phyloP scores from a whole-genome alignment of 2,329 filamentous ascomycete species.

The Sordariomycetes sp. region DNA sequence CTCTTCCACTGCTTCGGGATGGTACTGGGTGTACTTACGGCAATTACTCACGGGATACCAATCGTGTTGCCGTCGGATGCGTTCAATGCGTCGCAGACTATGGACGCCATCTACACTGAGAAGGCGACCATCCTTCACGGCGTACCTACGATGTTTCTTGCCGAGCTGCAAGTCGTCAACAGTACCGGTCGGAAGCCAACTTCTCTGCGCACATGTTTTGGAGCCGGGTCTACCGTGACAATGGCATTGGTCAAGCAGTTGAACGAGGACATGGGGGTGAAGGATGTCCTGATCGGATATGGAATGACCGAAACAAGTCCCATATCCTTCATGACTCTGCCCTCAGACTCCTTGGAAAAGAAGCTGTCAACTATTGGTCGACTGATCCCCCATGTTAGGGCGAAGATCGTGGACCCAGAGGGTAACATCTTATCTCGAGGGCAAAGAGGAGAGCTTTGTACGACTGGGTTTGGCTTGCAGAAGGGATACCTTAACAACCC shows the following conservation, averaged over 20 bases:
- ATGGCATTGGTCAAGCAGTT: slow-evolving; percentile 53
- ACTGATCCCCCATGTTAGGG: slow-evolving; percentile 50
- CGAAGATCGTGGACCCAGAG: slow-evolving; percentile 50
- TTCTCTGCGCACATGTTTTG: slow-evolving; percentile 54
- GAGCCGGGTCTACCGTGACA: slow-evolving; percentile 55
- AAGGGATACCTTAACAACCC: slow-evolving; percentile 57
- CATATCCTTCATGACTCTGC: slow-evolving; percentile 54
- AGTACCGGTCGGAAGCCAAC: slow-evolving; percentile 8
- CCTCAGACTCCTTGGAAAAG: slow-evolving; percentile 54
- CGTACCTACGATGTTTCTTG: slow-evolving; percentile 63
- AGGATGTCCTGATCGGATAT: slow-evolving; percentile 43
- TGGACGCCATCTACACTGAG: slow-evolving; percentile 44
- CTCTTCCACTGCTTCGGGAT: slow-evolving; percentile 66
- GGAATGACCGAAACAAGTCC: slow-evolving; percentile 61
- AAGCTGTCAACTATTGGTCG: slow-evolving; percentile 53
- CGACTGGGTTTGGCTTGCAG: slow-evolving; percentile 48
- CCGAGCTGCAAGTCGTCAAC: slow-evolving; percentile 52
- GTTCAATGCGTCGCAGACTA: slow-evolving; percentile 49
- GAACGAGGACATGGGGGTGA: slow-evolving; percentile 49
- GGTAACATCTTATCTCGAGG: slow-evolving; percentile 44
- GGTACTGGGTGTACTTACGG: slow-evolving; percentile 62
- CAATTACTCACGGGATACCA: slow-evolving; percentile 49
- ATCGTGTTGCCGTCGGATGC: slow-evolving; percentile 61
- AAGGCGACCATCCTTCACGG: slow-evolving; percentile 41
- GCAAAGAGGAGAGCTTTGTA: slow-evolving; percentile 53